Conservation (phyloP, 2,329 filamentous ascomycete species). For the Mariannaea elegans region DNA sequence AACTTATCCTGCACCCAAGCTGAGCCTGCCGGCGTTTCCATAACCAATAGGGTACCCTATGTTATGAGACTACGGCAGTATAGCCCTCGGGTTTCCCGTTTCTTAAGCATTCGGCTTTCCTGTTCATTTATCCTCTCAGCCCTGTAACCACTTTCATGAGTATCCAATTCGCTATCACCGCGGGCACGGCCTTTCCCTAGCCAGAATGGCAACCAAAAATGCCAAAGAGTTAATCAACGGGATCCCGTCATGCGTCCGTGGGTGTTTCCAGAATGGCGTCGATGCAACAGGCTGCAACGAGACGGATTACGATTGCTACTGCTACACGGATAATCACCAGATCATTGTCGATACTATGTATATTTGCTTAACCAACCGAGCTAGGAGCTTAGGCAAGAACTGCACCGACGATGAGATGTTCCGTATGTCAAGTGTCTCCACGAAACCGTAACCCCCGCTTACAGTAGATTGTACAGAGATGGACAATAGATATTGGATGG, state of each 20-base stretch:
- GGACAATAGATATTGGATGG: slow-evolving; percentile 41
- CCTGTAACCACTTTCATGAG: neutral
- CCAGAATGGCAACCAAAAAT: slow-evolving; percentile 33
- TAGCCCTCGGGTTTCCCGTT: neutral
- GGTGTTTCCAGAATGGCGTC: slow-evolving; percentile 36
- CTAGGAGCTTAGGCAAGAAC: slow-evolving; percentile 24
- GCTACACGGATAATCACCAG: slow-evolving; percentile 36
- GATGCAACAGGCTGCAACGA: slow-evolving; percentile 34
- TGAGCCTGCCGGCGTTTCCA: neutral
- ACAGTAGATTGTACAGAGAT: slow-evolving; percentile 26
- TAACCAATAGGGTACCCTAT: neutral
- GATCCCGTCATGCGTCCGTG: slow-evolving; percentile 31
- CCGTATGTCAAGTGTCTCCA: slow-evolving; percentile 17
- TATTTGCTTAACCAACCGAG: slow-evolving; percentile 29
- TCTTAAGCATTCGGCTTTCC: neutral
- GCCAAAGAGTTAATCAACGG: slow-evolving; percentile 27
- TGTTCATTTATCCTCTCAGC: too few species aligned
- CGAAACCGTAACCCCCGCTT: neutral
- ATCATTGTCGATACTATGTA: slow-evolving; percentile 36
- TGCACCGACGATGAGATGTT: slow-evolving; percentile 36
- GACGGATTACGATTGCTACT: slow-evolving; percentile 38
- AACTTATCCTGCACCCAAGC: neutral
- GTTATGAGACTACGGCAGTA: too few species aligned
- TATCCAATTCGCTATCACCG: neutral
- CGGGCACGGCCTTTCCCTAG: neutral